Evolutionary conservation across 2,329 filamentous ascomycete genomes (phyloP).

Genomic region (Ampelomyces quisqualis): DNA sequence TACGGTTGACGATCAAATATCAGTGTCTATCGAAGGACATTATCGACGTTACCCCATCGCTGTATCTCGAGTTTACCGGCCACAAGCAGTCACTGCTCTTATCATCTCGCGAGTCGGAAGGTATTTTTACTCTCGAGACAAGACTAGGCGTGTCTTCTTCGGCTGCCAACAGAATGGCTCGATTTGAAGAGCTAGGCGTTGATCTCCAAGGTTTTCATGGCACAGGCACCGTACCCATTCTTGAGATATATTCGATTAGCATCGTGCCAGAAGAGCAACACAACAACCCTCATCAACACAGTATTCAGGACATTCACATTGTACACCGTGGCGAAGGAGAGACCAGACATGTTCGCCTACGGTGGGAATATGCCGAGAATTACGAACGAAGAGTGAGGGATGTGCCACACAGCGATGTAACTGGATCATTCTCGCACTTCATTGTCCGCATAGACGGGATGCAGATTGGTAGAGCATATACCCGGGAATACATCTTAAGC

Average conservation of each 20-base stretch:
- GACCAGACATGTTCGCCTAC: slow-evolving; percentile 24
- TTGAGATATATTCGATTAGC: slow-evolving; percentile 18
- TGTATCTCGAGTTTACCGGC: slow-evolving; percentile 21
- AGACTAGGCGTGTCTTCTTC: not conserved
- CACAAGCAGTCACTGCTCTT: slow-evolving; percentile 3
- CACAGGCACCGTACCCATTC: not conserved
- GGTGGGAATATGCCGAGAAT: slow-evolving; percentile 20
- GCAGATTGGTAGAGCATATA: slow-evolving; percentile 31
- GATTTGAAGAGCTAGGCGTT: slow-evolving; percentile 32
- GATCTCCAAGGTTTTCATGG: slow-evolving; percentile 8
- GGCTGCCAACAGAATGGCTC: not conserved
- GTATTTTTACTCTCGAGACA: not conserved
- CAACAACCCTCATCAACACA: not conserved
- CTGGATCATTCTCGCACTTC: slow-evolving; percentile 42
- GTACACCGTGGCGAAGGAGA: slow-evolving; percentile 17
- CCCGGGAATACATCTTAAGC: slow-evolving; percentile 26
- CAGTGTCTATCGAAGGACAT: slow-evolving; percentile 2
- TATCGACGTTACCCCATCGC: not conserved
- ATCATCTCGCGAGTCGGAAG: not conserved
- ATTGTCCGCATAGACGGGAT: slow-evolving; percentile 23
- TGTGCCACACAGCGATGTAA: slow-evolving; percentile 36
- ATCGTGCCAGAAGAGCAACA: slow-evolving; percentile 12
- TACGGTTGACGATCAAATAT: slow-evolving; percentile 20
- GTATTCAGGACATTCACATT: slow-evolving; percentile 18
- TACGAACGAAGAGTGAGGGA: not conserved